These are phyloP conservation scores for Phytophthora constricta DNA, from an alignment of 352 stramenopile species.

Conservation along the genomic window DNA sequence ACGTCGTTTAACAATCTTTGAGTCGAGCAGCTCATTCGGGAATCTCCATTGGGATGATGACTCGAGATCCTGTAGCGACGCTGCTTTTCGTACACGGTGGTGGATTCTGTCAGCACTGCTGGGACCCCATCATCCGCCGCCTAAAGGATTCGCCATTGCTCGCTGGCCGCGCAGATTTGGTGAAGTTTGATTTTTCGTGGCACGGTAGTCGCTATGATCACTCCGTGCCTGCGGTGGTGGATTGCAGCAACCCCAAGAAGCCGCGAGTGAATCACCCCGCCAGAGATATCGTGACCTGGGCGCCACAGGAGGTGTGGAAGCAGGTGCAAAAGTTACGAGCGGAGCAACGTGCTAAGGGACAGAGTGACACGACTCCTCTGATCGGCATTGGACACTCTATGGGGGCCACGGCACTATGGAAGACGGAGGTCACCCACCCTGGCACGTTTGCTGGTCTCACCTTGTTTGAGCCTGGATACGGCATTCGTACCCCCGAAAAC, in stretches of 20 bases:
- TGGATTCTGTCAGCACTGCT: constrained; percentile 48
- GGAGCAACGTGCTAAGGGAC: constrained; percentile 14
- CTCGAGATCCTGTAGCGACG: constrained; percentile 20
- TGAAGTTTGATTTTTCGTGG: constrained; percentile 48
- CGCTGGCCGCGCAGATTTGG: constrained; percentile 27
- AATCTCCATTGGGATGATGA: constrained; percentile 9
- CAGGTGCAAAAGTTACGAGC: constrained; percentile 33
- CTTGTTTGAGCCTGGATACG: constrained; percentile 52
- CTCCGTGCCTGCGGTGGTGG: constrained; percentile 26
- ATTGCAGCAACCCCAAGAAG: constrained; percentile 33
- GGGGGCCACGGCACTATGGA: constrained; percentile 48
- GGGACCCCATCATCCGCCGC: constrained; percentile 51
- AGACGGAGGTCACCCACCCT: constrained; percentile 45
- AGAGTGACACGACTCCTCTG: constrained; percentile 33
- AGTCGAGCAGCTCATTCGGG: not conserved
- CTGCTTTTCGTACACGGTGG: constrained; percentile 54
- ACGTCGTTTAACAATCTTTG: constrained; percentile 21
- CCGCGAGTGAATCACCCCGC: constrained; percentile 50
- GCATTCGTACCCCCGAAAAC: constrained; percentile 23
- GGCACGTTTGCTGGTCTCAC: constrained; percentile 49
- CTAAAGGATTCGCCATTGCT: constrained; percentile 39
- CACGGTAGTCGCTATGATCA: constrained; percentile 48
- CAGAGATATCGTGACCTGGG: constrained; percentile 34
- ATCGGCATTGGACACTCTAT: constrained; percentile 67
- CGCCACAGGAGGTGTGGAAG: constrained; percentile 30